Evolutionary conservation across 192 early-diverging fungal genomes (phyloP).

Genomic region (Linnemannia elongata): DNA sequence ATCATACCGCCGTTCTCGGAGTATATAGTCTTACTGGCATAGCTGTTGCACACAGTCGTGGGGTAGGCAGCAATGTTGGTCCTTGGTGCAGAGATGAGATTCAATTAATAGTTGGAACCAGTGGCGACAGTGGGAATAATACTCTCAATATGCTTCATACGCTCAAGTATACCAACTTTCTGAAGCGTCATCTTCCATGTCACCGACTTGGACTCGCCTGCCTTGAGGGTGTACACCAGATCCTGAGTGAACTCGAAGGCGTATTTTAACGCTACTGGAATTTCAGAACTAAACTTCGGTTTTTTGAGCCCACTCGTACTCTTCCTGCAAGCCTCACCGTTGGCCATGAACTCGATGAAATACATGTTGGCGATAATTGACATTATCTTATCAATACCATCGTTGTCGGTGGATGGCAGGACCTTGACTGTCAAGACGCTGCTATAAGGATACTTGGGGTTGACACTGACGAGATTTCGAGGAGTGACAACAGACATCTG

Average conservation of each 20-base stretch:
- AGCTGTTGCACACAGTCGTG: too few relatives aligned
- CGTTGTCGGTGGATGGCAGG: too few relatives aligned
- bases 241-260: not conserved
- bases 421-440: not conserved
- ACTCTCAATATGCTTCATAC: not conserved
- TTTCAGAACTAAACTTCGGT: too few relatives aligned
- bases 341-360: too few relatives aligned
- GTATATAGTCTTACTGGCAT: too few relatives aligned
- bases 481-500: slow-evolving; percentile 42
- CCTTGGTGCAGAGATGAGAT: not conserved
- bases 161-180: not conserved
- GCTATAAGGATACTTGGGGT: not conserved
- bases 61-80: not conserved
- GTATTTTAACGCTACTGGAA: too few relatives aligned
- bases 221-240: not conserved
- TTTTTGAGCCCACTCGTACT: too few relatives aligned
- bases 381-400: too few relatives aligned
- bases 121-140: not conserved
- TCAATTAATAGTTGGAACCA: not conserved
- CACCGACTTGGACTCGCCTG: not conserved
- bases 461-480: too few relatives aligned
- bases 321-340: too few relatives aligned
- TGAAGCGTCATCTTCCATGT: not conserved
- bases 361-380: too few relatives aligned
- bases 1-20: not conserved